Conservation (phyloP, 768 basidiomycete genomes). For the Tephrocybe sp. region DNA sequence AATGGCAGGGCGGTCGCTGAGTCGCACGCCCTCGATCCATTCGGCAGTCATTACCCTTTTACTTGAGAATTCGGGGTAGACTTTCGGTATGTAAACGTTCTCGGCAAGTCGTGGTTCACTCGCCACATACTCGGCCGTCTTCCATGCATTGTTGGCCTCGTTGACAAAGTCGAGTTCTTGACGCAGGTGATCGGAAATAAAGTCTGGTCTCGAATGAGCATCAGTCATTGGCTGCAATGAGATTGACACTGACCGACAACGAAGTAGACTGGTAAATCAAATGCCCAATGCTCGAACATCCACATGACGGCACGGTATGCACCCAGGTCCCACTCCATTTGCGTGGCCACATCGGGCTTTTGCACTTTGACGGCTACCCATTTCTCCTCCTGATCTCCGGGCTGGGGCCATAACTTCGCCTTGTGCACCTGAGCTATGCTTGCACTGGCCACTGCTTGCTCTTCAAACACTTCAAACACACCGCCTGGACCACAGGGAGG, state of each 20-base stretch:
- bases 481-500: conserved; percentile 68
- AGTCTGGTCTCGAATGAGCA: conserved; percentile 43
- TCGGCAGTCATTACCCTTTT: conserved; percentile 81
- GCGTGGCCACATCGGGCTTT: conserved; percentile 84
- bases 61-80: conserved; percentile 71
- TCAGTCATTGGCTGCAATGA: background rate
- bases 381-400: conserved; percentile 42
- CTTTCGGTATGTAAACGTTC: conserved; percentile 77
- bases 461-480: conserved; percentile 78
- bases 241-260: conserved; percentile 55
- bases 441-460: conserved; percentile 79
- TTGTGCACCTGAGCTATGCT: conserved; percentile 92
- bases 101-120: conserved; percentile 68
- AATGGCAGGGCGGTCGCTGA: conserved; percentile 64
- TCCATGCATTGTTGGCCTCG: conserved; percentile 77
- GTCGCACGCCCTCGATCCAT: conserved; percentile 78
- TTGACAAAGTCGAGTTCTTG: conserved; percentile 80
- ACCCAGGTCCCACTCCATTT: conserved; percentile 83
- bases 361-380: conserved; percentile 95
- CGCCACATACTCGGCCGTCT: conserved; percentile 67
- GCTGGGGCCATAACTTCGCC: conserved; percentile 53
- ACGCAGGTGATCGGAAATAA: conserved; percentile 78
- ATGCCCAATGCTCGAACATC: conserved; percentile 77
- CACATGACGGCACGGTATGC: conserved; percentile 75
- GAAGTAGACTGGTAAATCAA: conserved; percentile 85